A percentile compares a stretch with the other conserved stretches of the same genome.
phyloP scores from a whole-genome alignment of 139 green algal species.

The Tetradesmus obliquus region DNA sequence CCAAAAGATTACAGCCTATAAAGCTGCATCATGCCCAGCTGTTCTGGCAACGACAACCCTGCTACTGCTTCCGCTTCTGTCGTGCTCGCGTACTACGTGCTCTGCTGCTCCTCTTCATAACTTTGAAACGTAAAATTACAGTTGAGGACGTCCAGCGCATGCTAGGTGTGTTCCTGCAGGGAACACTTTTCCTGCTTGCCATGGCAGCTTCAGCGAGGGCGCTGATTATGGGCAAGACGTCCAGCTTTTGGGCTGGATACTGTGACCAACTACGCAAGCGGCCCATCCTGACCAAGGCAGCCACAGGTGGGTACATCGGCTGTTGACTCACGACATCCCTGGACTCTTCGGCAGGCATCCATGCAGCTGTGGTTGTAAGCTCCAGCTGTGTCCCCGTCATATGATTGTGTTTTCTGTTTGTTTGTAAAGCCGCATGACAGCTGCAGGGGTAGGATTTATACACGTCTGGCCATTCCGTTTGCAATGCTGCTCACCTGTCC shows the following conservation, averaged over 20 bases:
- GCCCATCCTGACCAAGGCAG: conserved; percentile 34
- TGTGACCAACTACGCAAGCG: conserved; percentile 30
- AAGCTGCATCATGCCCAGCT: background rate
- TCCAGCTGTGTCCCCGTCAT: background rate
- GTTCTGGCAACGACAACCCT: background rate
- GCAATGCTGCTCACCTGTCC: background rate
- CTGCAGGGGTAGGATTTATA: background rate
- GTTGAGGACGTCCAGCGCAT: background rate
- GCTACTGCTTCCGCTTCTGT: background rate
- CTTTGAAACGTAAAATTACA: background rate
- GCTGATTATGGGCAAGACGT: background rate
- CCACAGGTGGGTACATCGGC: conserved; percentile 8
- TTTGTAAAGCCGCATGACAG: background rate
- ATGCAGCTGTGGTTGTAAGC: background rate
- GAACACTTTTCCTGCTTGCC: background rate
- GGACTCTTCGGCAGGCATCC: background rate
- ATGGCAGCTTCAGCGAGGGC: background rate
- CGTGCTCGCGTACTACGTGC: background rate
- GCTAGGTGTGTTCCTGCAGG: background rate
- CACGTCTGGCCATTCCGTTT: background rate
- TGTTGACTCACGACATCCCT: conserved; percentile 13
- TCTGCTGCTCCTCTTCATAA: background rate
- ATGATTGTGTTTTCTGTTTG: background rate
- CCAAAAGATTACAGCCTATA: background rate
- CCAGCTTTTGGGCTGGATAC: conserved; percentile 8